phyloP scores from a whole-genome alignment of 176 grass and related monocot genomes.

The Phragmites australis region DNA sequence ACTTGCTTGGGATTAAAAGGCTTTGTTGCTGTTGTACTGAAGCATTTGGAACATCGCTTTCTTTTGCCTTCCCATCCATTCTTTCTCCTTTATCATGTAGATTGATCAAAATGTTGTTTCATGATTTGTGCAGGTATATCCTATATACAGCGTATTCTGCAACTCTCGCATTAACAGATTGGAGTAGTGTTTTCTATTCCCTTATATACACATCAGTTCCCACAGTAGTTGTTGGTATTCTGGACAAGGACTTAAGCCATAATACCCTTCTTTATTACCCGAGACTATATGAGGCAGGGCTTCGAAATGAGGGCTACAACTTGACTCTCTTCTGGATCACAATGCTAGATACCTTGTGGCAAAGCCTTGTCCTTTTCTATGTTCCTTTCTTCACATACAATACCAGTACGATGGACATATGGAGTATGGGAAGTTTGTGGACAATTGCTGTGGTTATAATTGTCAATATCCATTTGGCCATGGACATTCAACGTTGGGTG shows the following conservation, averaged over 20 bases:
- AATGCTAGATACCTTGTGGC: constrained; percentile 99
- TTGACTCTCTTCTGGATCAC: constrained; percentile 97
- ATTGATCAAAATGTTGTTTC: constrained; percentile 21
- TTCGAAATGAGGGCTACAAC: constrained; percentile 94
- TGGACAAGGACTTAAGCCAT: constrained; percentile 96
- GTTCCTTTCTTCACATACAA: constrained; percentile 90
- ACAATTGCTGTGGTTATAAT: constrained; percentile 92
- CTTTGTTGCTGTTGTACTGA: no score
- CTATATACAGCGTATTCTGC: constrained; percentile 91
- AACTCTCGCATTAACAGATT: constrained; percentile 95
- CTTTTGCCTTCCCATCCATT: neutral
- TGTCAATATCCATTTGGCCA: constrained; percentile 98
- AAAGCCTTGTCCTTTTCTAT: constrained; percentile 99
- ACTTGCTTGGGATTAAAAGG: no score
- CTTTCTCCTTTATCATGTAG: constrained; percentile 13
- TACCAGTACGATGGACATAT: constrained; percentile 95
- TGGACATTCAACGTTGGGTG: constrained; percentile 92
- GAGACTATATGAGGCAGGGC: constrained; percentile 88
- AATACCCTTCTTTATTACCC: constrained; percentile 93
- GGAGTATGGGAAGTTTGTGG: constrained; percentile 99
- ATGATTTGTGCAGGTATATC: constrained; percentile 73
- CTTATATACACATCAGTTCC: constrained; percentile 97
- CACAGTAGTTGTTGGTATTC: constrained; percentile 89
- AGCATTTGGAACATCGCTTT: neutral
- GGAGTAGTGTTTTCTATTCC: constrained; percentile 99